Base-by-base conservation (phyloP, 2,329 filamentous ascomycete genomes). In the Aschersonia sp. region DNA sequence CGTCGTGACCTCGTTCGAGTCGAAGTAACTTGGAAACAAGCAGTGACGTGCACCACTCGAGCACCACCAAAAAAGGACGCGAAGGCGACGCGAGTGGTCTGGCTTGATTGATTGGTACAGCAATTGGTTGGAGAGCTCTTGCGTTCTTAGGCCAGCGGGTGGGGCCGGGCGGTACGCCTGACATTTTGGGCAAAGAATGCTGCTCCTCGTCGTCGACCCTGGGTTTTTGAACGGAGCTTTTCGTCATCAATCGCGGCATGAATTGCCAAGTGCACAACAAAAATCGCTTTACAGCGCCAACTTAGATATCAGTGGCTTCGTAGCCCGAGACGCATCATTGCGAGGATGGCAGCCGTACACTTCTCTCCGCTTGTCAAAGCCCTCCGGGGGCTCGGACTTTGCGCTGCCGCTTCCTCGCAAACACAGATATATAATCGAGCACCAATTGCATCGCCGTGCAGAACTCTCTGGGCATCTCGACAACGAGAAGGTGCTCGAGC, bases 401-500 rank as follows among this genome's bases (percentile, higher is more conserved):
- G 65, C 20, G 54, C 35, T 38, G 35, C 62, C 40, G 56, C 63
- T n/a, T 59, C 66, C 6, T 59, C 66, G 38, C 54, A 66, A 50
- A 69, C 64, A 50, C 66, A 68, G 53, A 56, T 62, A 20, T 20
- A 20, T 20, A 20, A 2, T 48, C 63, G 55, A 40, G 61, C 53
- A 53, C 63, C 59, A 46, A 51, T 60, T 5, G 55, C 59, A 53
- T 58, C 54, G 50, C 59, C 60, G 50, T 52, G 56, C 45, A 55
- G 54, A 48, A 47, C 54, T 51, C 50, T 63, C 51, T 53, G 58
- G 60, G 54, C 60, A 45, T 55, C 59, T 50, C 57, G 53, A 56
- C 59, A 61, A 57, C 59, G 69, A 52, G 65, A 71, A 58, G 66
- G 73, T 70, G 65, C 64, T 55, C 77, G 84, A 61, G 68, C 77